Conservation (phyloP, 495 filamentous ascomycete genomes). For the Astrocystis sublimbata region DNA sequence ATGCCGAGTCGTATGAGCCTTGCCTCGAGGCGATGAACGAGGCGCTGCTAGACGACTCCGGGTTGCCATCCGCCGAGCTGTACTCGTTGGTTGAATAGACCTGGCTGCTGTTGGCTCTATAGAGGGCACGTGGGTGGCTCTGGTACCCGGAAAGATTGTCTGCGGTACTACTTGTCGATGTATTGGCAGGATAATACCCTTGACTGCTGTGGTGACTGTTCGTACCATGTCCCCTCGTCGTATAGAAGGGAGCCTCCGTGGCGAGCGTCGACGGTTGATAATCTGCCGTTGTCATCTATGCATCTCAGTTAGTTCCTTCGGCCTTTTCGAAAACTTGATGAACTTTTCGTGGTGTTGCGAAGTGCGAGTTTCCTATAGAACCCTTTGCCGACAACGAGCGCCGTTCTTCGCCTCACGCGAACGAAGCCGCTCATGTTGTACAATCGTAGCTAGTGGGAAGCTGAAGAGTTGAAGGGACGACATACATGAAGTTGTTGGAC, state of each 20-base stretch:
- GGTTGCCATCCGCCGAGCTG: conserved; percentile 23
- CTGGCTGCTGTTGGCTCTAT: conserved; percentile 22
- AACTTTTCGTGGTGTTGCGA: not conserved
- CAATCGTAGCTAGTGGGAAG: not conserved
- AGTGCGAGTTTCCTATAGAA: not conserved
- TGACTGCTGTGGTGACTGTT: conserved; percentile 24
- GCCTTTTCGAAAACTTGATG: too few species aligned
- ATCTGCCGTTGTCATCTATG: conserved; percentile 29
- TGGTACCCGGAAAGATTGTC: conserved; percentile 26
- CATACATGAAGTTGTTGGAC: conserved; percentile 27
- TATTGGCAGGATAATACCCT: conserved; percentile 22
- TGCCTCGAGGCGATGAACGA: conserved; percentile 23
- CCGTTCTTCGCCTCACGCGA: not conserved
- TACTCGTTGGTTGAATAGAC: conserved; percentile 25
- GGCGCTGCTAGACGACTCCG: conserved; percentile 23
- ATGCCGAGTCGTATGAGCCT: conserved; percentile 28
- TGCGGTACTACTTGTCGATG: conserved; percentile 20
- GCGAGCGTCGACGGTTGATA: conserved; percentile 25
- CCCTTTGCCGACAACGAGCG: not conserved
- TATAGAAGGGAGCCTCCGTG: conserved; percentile 27
- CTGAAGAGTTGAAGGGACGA: conserved; percentile 22
- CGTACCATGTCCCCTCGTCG: conserved; percentile 20
- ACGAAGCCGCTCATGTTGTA: not conserved
- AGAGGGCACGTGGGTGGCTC: conserved; percentile 23
- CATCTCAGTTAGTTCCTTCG: conserved; percentile 13